Conservation (phyloP, 257 asterid genomes). For the Rauvolfia tetraphylla region DNA sequence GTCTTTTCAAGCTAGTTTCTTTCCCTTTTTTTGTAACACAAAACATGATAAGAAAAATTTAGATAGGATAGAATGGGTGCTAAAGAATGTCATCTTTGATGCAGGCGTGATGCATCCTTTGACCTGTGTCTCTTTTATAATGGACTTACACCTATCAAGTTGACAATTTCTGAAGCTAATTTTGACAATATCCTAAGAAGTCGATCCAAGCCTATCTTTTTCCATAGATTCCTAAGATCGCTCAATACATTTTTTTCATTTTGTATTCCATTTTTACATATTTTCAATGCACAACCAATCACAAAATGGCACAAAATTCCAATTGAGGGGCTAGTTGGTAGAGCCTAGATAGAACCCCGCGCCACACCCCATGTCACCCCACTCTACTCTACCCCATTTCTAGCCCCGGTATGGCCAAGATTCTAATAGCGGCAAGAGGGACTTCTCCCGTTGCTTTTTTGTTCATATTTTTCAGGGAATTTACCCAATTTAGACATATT, state of each 20-base stretch:
- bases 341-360: too few species aligned
- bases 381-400: neutral
- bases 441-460: conserved; percentile 25
- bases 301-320: conserved; percentile 8
- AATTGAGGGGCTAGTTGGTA: neutral
- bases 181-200: conserved; percentile 39
- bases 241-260: neutral
- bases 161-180: conserved; percentile 39
- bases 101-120: conserved; percentile 23
- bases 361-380: neutral
- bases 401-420: conserved; percentile 6
- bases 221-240: conserved; percentile 25
- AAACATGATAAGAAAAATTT: too few species aligned
- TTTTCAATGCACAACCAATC: conserved; percentile 16
- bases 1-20: too few species aligned
- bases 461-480: conserved; percentile 16
- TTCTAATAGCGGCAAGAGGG: conserved; percentile 49
- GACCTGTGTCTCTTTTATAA: conserved; percentile 8
- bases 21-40: too few species aligned
- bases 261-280: neutral
- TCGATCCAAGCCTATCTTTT: conserved; percentile 30
- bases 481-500: too few species aligned
- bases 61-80: too few species aligned
- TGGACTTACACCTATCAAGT: conserved; percentile 26
- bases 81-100: neutral